phyloP scores from a whole-genome alignment of 73 alveolate species.

The Tetrahymena malaccensis region DNA sequence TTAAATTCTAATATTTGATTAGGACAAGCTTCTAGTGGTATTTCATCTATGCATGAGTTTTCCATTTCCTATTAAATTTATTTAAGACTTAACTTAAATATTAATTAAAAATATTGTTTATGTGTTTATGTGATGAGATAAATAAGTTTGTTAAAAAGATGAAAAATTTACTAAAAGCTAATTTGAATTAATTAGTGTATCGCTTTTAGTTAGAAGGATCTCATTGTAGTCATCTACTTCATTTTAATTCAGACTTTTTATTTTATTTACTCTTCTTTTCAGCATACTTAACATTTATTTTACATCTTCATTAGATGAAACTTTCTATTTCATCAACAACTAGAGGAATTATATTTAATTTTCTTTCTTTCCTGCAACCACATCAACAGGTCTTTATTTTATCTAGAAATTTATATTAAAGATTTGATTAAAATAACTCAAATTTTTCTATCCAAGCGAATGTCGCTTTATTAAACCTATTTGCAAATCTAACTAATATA shows the following conservation, averaged over 20 bases:
- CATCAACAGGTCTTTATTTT: not conserved
- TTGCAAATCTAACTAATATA: not conserved
- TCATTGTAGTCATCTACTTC: not conserved
- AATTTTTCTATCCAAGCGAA: not conserved
- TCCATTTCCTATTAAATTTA: not conserved
- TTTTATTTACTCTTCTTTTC: not conserved
- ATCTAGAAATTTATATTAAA: not conserved
- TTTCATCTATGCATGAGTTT: not conserved
- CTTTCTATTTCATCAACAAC: not conserved
- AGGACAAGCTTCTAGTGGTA: not conserved
- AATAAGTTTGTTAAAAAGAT: not conserved
- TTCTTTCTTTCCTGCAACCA: not conserved
- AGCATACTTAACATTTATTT: not conserved
- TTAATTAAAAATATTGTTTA: not conserved
- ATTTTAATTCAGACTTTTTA: not conserved
- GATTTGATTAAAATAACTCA: not conserved
- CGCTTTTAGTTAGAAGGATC: not conserved
- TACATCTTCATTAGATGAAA: not conserved
- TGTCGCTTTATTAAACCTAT: too few relatives aligned
- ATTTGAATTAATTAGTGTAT: not conserved
- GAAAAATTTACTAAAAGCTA: not conserved
- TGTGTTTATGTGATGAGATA: not conserved
- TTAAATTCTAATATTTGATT: not conserved
- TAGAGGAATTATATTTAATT: not conserved
- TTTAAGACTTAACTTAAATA: not conserved